A percentile compares a stretch with the other conserved stretches of the same genome.
Evolutionary conservation across 2,329 filamentous ascomycete species (phyloP).

Genomic region (Apiospora sp.): DNA sequence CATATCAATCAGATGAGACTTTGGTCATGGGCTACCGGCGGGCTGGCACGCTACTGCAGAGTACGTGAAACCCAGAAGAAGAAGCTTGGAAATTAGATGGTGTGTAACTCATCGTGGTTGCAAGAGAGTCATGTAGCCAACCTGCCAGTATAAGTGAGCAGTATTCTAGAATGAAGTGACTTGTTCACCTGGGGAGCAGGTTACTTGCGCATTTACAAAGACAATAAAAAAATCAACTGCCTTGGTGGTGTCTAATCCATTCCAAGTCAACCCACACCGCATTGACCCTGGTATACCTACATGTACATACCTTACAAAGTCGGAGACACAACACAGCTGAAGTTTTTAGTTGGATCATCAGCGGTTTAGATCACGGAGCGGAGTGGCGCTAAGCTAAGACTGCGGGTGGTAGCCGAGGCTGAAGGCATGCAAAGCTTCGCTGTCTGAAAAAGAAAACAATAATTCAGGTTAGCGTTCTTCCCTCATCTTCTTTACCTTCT

Average conservation of each 20-base stretch:
- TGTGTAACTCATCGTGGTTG: not conserved
- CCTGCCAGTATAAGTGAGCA: not conserved
- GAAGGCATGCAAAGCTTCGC: conserved; percentile 3
- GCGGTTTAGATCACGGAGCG: not conserved
- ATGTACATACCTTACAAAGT: not conserved
- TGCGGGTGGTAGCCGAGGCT: conserved; percentile 12
- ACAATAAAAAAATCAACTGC: not conserved
- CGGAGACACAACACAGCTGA: conserved; percentile 12
- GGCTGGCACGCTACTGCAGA: not conserved
- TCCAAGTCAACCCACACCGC: not conserved
- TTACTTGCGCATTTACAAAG: not conserved
- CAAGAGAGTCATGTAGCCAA: not conserved
- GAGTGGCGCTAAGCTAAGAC: conserved; percentile 1
- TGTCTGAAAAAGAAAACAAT: not conserved
- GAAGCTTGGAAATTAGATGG: not conserved
- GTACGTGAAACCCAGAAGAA: not conserved
- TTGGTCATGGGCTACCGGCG: conserved; percentile 1
- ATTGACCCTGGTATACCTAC: not conserved
- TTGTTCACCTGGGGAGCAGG: not conserved
- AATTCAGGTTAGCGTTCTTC: not conserved
- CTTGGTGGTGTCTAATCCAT: not conserved
- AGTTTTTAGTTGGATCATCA: conserved; percentile 7
- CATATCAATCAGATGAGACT: not conserved
- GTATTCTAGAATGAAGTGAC: not conserved
- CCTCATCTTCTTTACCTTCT: not conserved